phyloP scores from a whole-genome alignment of 768 basidiomycete genomes.

The Phanerochaete sordida region DNA sequence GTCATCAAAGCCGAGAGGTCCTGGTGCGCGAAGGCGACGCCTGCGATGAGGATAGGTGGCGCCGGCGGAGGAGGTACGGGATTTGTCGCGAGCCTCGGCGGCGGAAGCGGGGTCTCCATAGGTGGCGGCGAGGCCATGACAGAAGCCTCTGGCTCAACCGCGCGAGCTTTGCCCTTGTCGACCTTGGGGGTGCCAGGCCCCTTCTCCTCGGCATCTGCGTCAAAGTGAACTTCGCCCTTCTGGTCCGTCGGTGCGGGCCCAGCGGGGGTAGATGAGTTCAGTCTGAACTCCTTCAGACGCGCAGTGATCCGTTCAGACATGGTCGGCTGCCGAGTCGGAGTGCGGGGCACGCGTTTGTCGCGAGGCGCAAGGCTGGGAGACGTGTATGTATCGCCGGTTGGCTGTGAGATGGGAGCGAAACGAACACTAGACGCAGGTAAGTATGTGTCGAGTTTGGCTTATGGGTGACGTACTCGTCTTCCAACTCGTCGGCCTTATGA shows the following conservation, averaged over 20 bases:
- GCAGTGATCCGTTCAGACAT: slow-evolving; percentile 86
- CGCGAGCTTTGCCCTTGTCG: slow-evolving; percentile 85
- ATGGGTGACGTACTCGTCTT: slow-evolving; percentile 74
- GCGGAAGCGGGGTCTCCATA: slow-evolving; percentile 58
- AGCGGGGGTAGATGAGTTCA: slow-evolving; percentile 33
- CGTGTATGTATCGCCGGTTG: slow-evolving; percentile 69
- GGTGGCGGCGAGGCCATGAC: slow-evolving; percentile 53
- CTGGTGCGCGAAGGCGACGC: slow-evolving; percentile 61
- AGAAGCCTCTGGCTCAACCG: slow-evolving; percentile 39
- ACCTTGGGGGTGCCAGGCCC: slow-evolving; percentile 41
- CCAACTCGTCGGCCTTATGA: slow-evolving; percentile 84
- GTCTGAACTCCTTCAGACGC: slow-evolving; percentile 78
- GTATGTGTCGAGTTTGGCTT: slow-evolving; percentile 6
- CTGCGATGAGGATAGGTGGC: slow-evolving; percentile 68
- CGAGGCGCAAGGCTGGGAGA: slow-evolving; percentile 66
- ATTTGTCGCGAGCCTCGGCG: slow-evolving; percentile 34
- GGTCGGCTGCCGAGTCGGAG: slow-evolving; percentile 66
- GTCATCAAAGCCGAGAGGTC: slow-evolving; percentile 67
- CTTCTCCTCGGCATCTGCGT: slow-evolving; percentile 27
- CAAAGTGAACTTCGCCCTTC: slow-evolving; percentile 25
- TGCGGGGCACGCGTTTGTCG: slow-evolving; percentile 34
- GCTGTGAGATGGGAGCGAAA: slow-evolving; percentile 71
- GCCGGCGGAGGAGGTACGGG: slow-evolving; percentile 36
- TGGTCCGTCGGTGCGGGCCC: neutral
- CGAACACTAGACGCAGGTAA: slow-evolving; percentile 55